Evolutionary conservation across 2,329 filamentous ascomycete species (phyloP).

Genomic region (Alternaria viburni): DNA sequence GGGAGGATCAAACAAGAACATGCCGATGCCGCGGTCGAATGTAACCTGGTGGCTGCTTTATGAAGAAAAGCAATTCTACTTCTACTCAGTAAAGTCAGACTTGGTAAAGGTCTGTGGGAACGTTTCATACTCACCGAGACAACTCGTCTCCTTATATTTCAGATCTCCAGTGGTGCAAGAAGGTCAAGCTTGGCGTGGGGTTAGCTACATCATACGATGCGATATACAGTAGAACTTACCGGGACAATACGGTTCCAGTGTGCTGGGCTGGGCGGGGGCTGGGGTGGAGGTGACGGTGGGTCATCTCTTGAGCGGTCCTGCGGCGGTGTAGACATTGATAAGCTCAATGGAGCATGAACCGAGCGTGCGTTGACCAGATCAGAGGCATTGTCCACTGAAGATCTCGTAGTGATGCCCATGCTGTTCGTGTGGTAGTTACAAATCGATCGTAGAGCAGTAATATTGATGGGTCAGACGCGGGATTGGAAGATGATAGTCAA

Average conservation of each 20-base stretch:
- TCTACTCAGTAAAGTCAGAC: conserved; percentile 7
- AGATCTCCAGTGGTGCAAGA: conserved; percentile 26
- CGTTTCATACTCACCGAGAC: not conserved
- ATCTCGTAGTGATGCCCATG: conserved; percentile 4
- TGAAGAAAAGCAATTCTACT: not conserved
- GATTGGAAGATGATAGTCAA: not conserved
- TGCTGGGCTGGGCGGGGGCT: conserved; percentile 49
- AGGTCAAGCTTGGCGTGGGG: conserved; percentile 24
- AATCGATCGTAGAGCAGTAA: not conserved
- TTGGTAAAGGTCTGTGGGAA: not conserved
- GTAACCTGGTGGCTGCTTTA: not conserved
- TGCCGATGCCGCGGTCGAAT: not conserved
- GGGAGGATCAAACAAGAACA: not conserved
- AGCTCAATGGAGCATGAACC: not conserved
- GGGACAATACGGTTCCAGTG: conserved; percentile 33
- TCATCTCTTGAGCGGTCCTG: conserved; percentile 44
- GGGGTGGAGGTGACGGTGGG: conserved; percentile 49
- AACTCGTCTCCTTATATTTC: conserved; percentile 7
- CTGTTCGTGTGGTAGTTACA: not conserved
- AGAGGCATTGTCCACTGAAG: not conserved
- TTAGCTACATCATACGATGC: conserved; percentile 16
- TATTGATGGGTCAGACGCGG: not conserved
- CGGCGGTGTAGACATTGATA: conserved; percentile 6
- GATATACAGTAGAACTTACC: conserved; percentile 17
- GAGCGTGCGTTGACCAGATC: not conserved